Evolutionary conservation across 768 basidiomycete genomes (phyloP).

Genomic region (Boletus rubropictus): DNA sequence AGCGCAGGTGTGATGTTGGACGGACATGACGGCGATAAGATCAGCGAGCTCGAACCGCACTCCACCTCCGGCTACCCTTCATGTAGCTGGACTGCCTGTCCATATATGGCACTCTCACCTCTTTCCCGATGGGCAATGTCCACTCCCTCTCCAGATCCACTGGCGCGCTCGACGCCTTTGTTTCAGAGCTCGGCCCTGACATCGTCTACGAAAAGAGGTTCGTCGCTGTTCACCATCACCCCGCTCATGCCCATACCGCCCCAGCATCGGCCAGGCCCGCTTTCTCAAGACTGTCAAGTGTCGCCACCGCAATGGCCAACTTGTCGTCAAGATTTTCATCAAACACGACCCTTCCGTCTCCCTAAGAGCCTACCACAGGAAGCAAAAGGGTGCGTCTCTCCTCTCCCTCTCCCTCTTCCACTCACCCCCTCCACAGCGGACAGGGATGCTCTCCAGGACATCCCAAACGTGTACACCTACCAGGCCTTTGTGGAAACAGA

Average conservation of each 20-base stretch:
- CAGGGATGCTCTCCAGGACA: conserved; percentile 74
- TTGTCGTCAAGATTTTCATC: conserved; percentile 92
- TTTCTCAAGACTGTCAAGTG: conserved; percentile 80
- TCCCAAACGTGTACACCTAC: conserved; percentile 85
- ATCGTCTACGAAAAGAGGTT: conserved; percentile 91
- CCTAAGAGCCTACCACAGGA: conserved; percentile 63
- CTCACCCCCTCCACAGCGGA: conserved; percentile 51
- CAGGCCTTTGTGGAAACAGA: conserved; percentile 91
- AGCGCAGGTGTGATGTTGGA: background rate
- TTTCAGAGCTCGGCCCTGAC: conserved; percentile 82
- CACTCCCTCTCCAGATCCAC: conserved; percentile 67
- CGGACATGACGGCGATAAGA: background rate
- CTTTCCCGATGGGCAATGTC: conserved; percentile 62
- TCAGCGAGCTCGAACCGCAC: background rate
- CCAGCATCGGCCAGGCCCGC: conserved; percentile 29
- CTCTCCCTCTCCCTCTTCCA: accelerated
- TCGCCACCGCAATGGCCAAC: conserved; percentile 72
- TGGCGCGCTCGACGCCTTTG: conserved; percentile 84
- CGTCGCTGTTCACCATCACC: conserved; percentile 8
- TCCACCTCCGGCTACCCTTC: background rate
- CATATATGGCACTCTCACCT: conserved; percentile 6
- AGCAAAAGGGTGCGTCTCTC: conserved; percentile 60
- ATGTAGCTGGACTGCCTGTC: background rate
- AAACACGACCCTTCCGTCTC: conserved; percentile 87
- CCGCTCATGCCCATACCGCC: background rate